Base-by-base conservation (phyloP, 164 flowering plant genomes). In the Chloranthus sessilifolius region DNA sequence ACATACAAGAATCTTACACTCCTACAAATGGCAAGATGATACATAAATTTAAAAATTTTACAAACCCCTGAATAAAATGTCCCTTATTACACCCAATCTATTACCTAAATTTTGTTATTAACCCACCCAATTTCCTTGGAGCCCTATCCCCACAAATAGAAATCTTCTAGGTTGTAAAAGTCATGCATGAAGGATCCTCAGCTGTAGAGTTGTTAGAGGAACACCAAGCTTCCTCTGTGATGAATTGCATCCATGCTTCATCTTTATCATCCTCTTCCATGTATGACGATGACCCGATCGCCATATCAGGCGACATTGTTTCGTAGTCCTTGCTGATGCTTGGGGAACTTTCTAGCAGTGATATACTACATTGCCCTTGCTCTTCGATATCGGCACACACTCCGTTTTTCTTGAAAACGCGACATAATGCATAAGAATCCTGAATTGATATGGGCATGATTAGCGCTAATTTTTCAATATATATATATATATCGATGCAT, bases 191-290 rank as follows among this genome's bases (percentile, higher is more conserved):
- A 3, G 60, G 14, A 24, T 72, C 75, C 26, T 70, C 78, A n/a
- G 60, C 68, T 15, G 43, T n/a, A 4, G 62, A 22, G 47, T 26
- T 35, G 35, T 29, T 38, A 15, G 83, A 58, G 34, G 82, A 70
- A 60, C 76, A 81, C 96, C 96, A 85, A 20, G 83, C 80, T 56
- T 88, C 96, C 4, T 82, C 96, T 15, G 83, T 81, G 36, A 88
- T 82, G 68, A 88, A 88, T 63, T 88, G 91, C 96, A 88, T 88
- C 96, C 96, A 88, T 36, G 91, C 81, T 27, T 88, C 95, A 50
- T 88, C 96, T 53, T 84, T 85, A 30, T 85, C 96, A 7, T 81
- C 87, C 23, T 71, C 81, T 0, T 78, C 90, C 49, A 75, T 50
- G 53, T 78, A 76, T 14, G 84, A 65, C 0, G 83, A 73, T 11